Conservation (phyloP, 2,329 filamentous ascomycete species). For the Botrytis byssoidea region DNA sequence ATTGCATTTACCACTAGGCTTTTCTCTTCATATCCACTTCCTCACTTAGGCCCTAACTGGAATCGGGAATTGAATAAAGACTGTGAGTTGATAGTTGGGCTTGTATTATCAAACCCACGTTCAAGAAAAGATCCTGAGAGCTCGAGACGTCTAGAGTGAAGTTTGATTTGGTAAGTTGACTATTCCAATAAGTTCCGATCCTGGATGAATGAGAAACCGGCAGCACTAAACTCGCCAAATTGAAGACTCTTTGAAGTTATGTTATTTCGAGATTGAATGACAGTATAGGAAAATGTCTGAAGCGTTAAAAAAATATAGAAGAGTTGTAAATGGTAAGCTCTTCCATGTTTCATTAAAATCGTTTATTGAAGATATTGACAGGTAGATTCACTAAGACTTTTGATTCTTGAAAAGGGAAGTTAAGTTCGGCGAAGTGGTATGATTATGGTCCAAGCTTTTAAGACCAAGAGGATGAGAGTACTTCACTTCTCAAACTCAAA, state of each 20-base stretch:
- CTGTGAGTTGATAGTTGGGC: no score
- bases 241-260: neutral
- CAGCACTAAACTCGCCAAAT: neutral
- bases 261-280: neutral
- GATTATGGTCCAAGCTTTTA: neutral
- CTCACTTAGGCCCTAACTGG: neutral
- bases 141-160: no score
- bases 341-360: rapidly evolving
- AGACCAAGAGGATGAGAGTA: neutral
- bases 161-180: no score
- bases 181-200: no score
- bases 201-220: neutral
- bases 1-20: neutral
- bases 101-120: no score
- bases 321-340: neutral
- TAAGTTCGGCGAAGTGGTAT: neutral
- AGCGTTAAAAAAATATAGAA: rapidly evolving
- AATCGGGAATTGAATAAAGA: no score
- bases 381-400: neutral
- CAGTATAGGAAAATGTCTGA: rapidly evolving
- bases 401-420: neutral
- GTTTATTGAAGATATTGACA: neutral
- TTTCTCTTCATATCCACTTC: neutral
- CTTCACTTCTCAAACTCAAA: neutral
- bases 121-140: no score